Evolutionary conservation across 768 basidiomycete genomes (phyloP).

Genomic region (Clavulina sp.): DNA sequence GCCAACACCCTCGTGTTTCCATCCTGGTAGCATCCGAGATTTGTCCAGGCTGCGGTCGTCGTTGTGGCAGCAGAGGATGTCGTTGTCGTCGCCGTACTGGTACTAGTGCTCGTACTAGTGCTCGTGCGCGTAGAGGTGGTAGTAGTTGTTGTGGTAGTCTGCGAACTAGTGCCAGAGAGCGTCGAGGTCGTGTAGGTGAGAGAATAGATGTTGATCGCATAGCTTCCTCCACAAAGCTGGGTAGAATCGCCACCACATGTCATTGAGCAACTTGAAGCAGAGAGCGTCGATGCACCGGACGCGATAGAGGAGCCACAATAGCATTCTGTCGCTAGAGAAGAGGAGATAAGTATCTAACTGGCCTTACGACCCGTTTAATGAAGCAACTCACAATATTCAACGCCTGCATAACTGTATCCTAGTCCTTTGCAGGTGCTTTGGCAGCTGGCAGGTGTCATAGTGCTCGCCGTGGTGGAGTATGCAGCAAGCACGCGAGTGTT

Average conservation of each 20-base stretch:
- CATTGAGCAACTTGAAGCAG: slow-evolving; percentile 3
- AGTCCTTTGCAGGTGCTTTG: neutral
- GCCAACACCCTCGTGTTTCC: neutral
- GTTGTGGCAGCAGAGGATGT: neutral
- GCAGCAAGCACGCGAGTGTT: neutral
- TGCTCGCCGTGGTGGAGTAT: neutral
- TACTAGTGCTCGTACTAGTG: too few relatives aligned
- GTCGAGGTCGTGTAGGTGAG: neutral
- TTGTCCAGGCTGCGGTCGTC: neutral
- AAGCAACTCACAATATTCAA: slow-evolving; percentile 2
- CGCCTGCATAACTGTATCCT: slow-evolving; percentile 7
- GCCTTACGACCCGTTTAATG: too few relatives aligned
- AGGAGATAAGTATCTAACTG: neutral
- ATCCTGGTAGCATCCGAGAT: neutral
- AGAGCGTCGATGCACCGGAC: too few relatives aligned
- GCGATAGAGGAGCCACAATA: neutral
- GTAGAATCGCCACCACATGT: slow-evolving; percentile 4
- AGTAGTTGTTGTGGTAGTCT: neutral
- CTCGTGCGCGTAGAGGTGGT: neutral
- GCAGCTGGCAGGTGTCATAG: neutral
- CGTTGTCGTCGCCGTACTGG: too few relatives aligned
- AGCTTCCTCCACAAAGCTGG: slow-evolving; percentile 3
- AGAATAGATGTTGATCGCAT: neutral
- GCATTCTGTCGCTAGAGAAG: neutral
- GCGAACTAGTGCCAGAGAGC: neutral